These are phyloP conservation scores for Russula sp. DNA, from an alignment of 768 basidiomycete species.

Conservation along the genomic window DNA sequence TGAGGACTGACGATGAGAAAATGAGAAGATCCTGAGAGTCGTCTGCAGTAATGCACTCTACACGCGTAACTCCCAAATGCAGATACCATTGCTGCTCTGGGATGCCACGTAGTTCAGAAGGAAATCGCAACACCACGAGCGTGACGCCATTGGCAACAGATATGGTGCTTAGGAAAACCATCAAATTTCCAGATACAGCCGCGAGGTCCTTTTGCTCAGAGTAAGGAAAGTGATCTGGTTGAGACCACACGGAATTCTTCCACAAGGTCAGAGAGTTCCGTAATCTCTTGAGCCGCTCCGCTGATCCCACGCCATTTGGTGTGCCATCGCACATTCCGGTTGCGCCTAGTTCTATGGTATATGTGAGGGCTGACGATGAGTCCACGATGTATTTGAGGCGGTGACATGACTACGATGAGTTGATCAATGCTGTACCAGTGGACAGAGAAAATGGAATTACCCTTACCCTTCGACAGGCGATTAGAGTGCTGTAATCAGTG, in stretches of 20 bases:
- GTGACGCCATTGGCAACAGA: no score
- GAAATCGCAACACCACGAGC: no score
- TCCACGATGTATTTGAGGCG: not conserved
- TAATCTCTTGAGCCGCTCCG: not conserved
- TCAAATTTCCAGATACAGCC: conserved; percentile 1
- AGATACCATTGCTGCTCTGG: no score
- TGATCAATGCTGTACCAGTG: not conserved
- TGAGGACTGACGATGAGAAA: no score
- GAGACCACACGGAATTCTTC: not conserved
- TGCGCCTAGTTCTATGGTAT: no score
- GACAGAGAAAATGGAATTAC: no score
- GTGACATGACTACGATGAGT: not conserved
- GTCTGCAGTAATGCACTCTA: no score
- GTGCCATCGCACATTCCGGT: not conserved
- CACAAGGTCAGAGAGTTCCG: not conserved
- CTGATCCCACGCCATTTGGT: not conserved
- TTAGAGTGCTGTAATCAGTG: not conserved
- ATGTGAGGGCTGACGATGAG: no score
- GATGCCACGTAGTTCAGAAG: no score
- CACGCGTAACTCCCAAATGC: no score
- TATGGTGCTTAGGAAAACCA: not conserved
- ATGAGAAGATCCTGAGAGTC: no score
- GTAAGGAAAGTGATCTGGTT: not conserved
- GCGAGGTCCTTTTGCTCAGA: not conserved
- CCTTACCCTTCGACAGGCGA: not conserved